Percentiles rank a stretch among this genome's conserved stretches.
Evolutionary conservation across 148 eudicot genomes (phyloP).

Genomic region (Amaranthus hypochondriacus): DNA sequence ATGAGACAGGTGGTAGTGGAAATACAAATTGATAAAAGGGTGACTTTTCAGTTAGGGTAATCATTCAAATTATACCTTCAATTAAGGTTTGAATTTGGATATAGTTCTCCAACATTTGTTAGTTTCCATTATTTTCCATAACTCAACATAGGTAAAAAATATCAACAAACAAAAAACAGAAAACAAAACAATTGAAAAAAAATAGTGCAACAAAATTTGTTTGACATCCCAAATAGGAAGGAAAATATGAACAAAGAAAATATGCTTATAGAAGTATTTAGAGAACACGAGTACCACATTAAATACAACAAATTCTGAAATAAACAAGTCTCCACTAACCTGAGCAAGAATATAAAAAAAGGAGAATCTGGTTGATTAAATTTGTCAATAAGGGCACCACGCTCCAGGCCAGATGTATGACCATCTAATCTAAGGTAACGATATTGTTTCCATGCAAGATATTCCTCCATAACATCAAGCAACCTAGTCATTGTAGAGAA

Average conservation of each 20-base stretch:
- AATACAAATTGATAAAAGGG: too few relatives aligned
- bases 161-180: background rate
- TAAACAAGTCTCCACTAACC: conserved; percentile 39
- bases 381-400: conserved; percentile 86
- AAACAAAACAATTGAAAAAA: background rate
- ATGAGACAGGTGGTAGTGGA: too few relatives aligned
- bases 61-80: too few relatives aligned
- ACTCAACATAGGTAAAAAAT: background rate
- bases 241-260: background rate
- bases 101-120: too few relatives aligned
- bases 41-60: too few relatives aligned
- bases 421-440: conserved; percentile 93
- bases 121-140: too few relatives aligned
- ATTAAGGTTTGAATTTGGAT: too few relatives aligned
- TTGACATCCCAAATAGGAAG: background rate
- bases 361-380: conserved; percentile 87
- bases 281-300: background rate
- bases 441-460: conserved; percentile 90
- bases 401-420: conserved; percentile 92
- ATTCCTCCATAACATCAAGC: conserved; percentile 98
- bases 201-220: background rate
- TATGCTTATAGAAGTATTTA: background rate
- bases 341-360: conserved; percentile 89
- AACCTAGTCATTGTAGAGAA: conserved; percentile 99
- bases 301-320: background rate